Percentiles rank a stretch among this genome's conserved stretches.
Evolutionary conservation across 345 rosid species (phyloP).

Genomic region (Ailanthus altissimus): DNA sequence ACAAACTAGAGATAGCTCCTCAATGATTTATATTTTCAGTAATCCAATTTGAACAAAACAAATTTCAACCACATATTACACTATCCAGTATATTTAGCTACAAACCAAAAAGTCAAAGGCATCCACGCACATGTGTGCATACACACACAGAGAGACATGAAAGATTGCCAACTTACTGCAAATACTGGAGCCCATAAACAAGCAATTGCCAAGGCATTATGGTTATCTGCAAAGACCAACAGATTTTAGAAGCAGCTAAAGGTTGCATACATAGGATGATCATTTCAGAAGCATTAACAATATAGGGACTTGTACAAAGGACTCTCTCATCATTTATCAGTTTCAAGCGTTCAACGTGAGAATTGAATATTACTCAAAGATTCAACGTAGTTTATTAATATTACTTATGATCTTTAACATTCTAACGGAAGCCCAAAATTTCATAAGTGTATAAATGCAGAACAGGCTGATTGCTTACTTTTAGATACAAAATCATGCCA

Average conservation of each 20-base stretch:
- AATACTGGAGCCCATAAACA: conserved; percentile 91
- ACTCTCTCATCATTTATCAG: background rate
- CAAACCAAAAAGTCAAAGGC: background rate
- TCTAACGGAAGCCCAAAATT: background rate
- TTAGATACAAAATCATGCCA: conserved; percentile 97
- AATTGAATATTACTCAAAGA: background rate
- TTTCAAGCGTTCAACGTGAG: background rate
- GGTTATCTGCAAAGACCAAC: conserved; percentile 78
- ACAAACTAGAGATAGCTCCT: background rate
- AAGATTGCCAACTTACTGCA: conserved; percentile 65
- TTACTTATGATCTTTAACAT: background rate
- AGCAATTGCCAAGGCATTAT: conserved; percentile 80
- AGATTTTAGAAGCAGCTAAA: conserved; percentile 14
- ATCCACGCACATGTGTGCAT: background rate
- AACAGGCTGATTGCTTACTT: conserved; percentile 45
- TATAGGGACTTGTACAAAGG: background rate
- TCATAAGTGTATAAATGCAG: background rate
- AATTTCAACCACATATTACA: background rate
- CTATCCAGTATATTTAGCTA: background rate
- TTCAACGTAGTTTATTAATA: background rate
- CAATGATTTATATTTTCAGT: background rate
- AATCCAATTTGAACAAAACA: conserved; percentile 1
- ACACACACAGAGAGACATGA: background rate
- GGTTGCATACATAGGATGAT: background rate
- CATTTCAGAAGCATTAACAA: background rate